Base-by-base conservation (phyloP, 352 stramenopile genomes). In the Phytophthora colocasiae region DNA sequence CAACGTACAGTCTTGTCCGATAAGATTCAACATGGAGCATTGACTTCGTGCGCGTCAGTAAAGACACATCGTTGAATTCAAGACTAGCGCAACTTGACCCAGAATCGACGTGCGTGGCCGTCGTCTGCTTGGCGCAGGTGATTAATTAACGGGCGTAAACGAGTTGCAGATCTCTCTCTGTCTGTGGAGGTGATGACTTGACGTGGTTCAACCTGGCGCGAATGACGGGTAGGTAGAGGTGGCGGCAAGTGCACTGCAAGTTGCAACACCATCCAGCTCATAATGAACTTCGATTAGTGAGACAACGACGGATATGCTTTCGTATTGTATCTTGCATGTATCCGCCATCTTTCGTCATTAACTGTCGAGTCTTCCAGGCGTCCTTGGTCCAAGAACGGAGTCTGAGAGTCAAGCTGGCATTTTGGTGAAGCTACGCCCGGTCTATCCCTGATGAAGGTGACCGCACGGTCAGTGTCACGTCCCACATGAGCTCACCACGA, bases 401-500 rank as follows among this genome's bases (percentile, higher is more conserved):
- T 50, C 39, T 58, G 46, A 7, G 43, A 51, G 17, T 45, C 36
- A 36, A 44, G 52, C 45, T 69, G 53, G 19, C 38, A 54, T 58
- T 64, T 64, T 64, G 53, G 47, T 59, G 61, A 59, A 47, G 24
- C 31, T 39, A n/a, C n/a, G 41, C 31, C 57, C 22, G 39, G 47
- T 65, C 57, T 58, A 51, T 51, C 46, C 40, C 27, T 59, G 31
- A 10, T 26, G 27, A 48, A 27, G n/a, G 54, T 53, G 6, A 22
- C 14, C 31, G 10, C n/a, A 6, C 3, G 11, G 41, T 52, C 11
- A 17, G 15, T 55, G 34, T 51, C 50, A 47, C 9, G 46, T 64
- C 26, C 62, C 55, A 65, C 62, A 40, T 55, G 54, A 59, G 54
- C 40, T 69, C 45, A 69, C 61, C 61, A 69, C 26, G 52, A 63